Evolutionary conservation across 2,329 filamentous ascomycete genomes (phyloP).

Genomic region (Ceratocystis diversiconidia): DNA sequence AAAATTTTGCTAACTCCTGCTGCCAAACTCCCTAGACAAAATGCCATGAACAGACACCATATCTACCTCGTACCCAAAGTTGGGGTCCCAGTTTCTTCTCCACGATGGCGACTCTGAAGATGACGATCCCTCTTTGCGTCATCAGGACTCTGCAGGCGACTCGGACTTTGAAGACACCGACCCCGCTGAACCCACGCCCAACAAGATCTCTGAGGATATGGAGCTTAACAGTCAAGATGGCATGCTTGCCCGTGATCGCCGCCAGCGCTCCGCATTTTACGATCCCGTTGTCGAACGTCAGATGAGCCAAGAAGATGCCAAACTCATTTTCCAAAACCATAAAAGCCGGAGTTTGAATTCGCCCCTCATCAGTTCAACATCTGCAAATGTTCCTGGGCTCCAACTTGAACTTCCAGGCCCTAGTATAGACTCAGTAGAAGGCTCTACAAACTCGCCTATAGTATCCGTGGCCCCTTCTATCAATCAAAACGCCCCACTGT

Average conservation of each 20-base stretch:
- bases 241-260: conserved; percentile 46
- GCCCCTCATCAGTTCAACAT: conserved; percentile 3
- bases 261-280: conserved; percentile 71
- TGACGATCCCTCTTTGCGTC: conserved; percentile 14
- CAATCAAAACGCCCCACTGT: conserved; percentile 2
- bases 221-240: conserved; percentile 32
- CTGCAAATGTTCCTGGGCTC: conserved; percentile 1
- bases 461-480: neutral
- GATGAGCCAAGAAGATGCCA: conserved; percentile 86
- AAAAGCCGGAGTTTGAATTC: conserved; percentile 15
- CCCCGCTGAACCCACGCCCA: neutral
- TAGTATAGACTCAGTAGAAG: conserved; percentile 13
- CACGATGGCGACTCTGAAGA: conserved; percentile 20
- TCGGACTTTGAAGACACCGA: conserved; percentile 12
- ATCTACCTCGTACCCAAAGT: conserved; percentile 16
- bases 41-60: conserved; percentile 7
- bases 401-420: conserved; percentile 11
- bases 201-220: conserved; percentile 8
- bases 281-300: conserved; percentile 88
- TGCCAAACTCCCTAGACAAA: neutral
- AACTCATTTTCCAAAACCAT: conserved; percentile 70
- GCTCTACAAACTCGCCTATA: conserved; percentile 11
- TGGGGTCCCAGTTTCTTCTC: conserved; percentile 19
- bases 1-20: neutral
- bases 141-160: conserved; percentile 5